Evolutionary conservation across 371 early-diverging fungal species (phyloP).

Genomic region (Fennellomyces sp.): DNA sequence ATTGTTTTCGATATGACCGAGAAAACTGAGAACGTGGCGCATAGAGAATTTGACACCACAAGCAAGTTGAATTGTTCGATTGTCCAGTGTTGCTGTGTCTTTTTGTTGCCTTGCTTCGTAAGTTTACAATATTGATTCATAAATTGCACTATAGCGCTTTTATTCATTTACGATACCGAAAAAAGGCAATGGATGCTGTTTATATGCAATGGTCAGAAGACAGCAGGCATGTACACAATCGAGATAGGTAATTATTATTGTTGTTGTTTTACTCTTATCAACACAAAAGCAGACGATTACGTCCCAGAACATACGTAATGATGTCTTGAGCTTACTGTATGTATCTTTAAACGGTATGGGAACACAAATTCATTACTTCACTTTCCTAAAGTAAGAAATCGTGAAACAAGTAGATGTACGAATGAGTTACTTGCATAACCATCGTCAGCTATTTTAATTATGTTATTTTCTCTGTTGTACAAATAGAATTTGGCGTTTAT

Average conservation of each 20-base stretch:
- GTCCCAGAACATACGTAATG: no score
- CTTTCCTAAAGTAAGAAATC: neutral
- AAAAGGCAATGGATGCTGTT: neutral
- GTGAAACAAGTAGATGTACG: neutral
- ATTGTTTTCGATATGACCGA: neutral
- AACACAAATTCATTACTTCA: neutral
- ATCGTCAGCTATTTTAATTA: no score
- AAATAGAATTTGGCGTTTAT: neutral
- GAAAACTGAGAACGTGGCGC: neutral
- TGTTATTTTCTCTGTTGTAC: no score
- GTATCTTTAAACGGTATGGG: neutral
- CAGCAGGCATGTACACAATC: neutral
- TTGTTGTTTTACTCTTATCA: no score
- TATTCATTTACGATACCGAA: no score
- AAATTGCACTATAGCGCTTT: no score
- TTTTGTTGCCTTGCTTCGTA: no score
- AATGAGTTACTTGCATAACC: conserved; percentile 1
- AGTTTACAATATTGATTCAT: no score
- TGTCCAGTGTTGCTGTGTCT: no score
- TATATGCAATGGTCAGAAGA: neutral
- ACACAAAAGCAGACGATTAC: no score
- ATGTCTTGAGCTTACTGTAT: neutral
- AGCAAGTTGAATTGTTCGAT: neutral
- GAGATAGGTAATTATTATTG: neutral
- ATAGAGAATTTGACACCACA: neutral